Evolutionary conservation across 1,284 basidiomycete species (phyloP).

Genomic region (Schizopora paradoxa): DNA sequence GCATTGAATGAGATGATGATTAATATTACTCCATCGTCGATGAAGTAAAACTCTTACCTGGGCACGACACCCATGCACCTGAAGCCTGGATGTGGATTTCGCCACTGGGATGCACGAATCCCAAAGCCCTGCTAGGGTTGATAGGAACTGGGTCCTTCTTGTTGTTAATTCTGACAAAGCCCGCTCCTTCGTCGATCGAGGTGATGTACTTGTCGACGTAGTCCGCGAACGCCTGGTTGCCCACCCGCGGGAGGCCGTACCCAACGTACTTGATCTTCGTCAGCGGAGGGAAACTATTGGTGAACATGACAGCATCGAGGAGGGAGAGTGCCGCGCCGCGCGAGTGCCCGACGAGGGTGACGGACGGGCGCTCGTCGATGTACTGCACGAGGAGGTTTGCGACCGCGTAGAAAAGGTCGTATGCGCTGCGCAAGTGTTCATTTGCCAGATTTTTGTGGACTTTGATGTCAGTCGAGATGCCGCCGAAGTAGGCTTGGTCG

Average conservation of each 20-base stretch:
- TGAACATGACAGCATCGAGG: constrained; percentile 39
- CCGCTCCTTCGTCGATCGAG: constrained; percentile 19
- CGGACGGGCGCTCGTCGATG: constrained; percentile 31
- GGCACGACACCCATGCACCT: constrained; percentile 42
- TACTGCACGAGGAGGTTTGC: no score
- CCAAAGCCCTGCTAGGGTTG: constrained; percentile 43
- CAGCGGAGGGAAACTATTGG: constrained; percentile 29
- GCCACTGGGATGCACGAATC: constrained; percentile 50
- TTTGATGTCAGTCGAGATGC: constrained; percentile 39
- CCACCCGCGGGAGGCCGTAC: constrained; percentile 62
- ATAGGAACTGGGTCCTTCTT: constrained; percentile 29
- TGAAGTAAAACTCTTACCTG: constrained; percentile 33
- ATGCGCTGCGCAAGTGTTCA: constrained; percentile 44
- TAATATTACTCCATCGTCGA: no score
- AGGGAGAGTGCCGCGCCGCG: constrained; percentile 49
- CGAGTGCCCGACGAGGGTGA: constrained; percentile 53
- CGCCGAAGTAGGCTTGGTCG: constrained; percentile 52
- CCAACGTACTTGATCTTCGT: constrained; percentile 32
- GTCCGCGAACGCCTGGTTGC: constrained; percentile 55
- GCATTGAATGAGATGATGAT: no score
- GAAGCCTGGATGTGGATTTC: constrained; percentile 53
- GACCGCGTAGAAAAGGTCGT: constrained; percentile 35
- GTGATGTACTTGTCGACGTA: constrained; percentile 45
- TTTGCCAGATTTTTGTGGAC: no score
- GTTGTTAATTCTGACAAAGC: constrained; percentile 47